These are phyloP conservation scores for Chloropicon primus DNA, from an alignment of 139 green algal species.

Conservation along the genomic window DNA sequence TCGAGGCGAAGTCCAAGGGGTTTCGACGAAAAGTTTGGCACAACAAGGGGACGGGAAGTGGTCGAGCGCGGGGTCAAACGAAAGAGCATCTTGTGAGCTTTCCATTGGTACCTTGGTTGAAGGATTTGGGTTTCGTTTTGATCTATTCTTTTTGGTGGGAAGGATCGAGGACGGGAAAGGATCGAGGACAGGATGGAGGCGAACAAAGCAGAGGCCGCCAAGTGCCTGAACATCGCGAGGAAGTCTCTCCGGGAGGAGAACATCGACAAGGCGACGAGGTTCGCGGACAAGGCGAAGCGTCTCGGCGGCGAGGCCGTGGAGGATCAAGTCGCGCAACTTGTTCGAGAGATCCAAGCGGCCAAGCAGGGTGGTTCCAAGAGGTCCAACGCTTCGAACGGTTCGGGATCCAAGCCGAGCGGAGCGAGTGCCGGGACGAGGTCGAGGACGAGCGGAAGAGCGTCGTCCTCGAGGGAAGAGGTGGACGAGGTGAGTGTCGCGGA, in stretches of 20 bases:
- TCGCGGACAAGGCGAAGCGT: conserved; percentile 5
- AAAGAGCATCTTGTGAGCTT: too few species aligned
- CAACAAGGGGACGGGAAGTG: too few species aligned
- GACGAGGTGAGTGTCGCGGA: neutral
- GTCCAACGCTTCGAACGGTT: neutral
- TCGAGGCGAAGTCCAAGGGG: too few species aligned
- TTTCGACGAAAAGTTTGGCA: too few species aligned
- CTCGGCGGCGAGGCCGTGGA: neutral
- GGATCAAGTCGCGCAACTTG: neutral
- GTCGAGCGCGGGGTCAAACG: too few species aligned
- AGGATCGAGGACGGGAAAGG: neutral
- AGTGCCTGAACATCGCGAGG: conserved; percentile 6
- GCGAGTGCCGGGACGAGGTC: neutral
- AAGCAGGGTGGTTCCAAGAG: neutral
- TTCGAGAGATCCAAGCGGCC: neutral
- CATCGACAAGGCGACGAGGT: neutral
- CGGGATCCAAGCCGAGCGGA: too few species aligned
- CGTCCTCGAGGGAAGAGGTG: neutral
- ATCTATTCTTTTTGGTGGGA: too few species aligned
- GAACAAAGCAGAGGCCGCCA: conserved; percentile 2
- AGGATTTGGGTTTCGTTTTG: too few species aligned
- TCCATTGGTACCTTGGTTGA: too few species aligned
- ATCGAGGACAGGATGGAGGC: neutral
- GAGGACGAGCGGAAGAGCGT: neutral
- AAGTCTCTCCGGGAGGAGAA: neutral